Evolutionary conservation across 768 basidiomycete genomes (phyloP).

Genomic region (Auricularia sp.): DNA sequence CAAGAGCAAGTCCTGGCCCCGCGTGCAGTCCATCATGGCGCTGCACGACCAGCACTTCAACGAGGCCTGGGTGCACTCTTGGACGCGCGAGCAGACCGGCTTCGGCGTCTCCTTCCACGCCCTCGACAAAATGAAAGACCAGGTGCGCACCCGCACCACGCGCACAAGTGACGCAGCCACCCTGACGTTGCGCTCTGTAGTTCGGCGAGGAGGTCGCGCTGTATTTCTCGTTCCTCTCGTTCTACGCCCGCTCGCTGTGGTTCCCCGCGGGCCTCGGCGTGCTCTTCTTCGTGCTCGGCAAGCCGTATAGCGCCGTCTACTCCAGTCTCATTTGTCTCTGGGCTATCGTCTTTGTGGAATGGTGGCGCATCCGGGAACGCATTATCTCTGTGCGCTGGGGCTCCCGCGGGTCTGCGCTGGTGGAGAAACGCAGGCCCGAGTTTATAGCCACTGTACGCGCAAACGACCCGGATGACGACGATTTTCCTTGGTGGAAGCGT

Average conservation of each 20-base stretch:
- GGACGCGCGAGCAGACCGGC: conserved; percentile 58
- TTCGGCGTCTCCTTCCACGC: conserved; percentile 37
- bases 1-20: conserved; percentile 61
- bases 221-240: conserved; percentile 82
- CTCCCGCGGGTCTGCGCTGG: conserved; percentile 64
- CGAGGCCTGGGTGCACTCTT: conserved; percentile 63
- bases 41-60: conserved; percentile 82
- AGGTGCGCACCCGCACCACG: conserved; percentile 34
- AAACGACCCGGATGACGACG: conserved; percentile 13
- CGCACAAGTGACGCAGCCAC: not conserved
- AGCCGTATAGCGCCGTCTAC: conserved; percentile 68
- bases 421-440: conserved; percentile 51
- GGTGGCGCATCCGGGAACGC: conserved; percentile 83
- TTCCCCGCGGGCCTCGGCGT: conserved; percentile 67
- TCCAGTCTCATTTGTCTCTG: conserved; percentile 71
- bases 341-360: conserved; percentile 80
- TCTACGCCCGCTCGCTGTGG: conserved; percentile 71
- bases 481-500: conserved; percentile 60
- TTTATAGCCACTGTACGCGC: conserved; percentile 4
- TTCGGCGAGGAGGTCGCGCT: conserved; percentile 78
- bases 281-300: conserved; percentile 57
- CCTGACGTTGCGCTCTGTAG: conserved; percentile 18
- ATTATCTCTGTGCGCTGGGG: conserved; percentile 77
- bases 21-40: conserved; percentile 71
- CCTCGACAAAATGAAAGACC: conserved; percentile 61